Base-by-base conservation (phyloP, 2,329 filamentous ascomycete genomes). In the Aspergillus bombycis region DNA sequence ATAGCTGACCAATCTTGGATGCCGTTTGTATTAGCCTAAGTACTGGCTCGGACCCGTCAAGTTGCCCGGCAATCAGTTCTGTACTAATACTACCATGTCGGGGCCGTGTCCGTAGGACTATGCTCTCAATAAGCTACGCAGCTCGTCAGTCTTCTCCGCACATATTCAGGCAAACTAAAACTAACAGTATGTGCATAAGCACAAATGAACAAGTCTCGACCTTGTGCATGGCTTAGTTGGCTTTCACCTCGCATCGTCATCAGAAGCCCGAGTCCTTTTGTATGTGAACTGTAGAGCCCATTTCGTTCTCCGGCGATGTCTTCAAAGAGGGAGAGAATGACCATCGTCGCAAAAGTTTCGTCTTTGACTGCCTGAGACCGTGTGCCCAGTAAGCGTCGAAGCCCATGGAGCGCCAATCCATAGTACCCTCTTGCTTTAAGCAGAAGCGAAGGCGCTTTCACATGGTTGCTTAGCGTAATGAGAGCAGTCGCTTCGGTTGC, bases 291-390 rank as follows among this genome's bases (percentile, higher is more conserved):
- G 2, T 68, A 64, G 28, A 79, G 63, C 6, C 75, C 72, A 61
- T 74, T 75, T 1, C 77, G 68, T 57, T 79, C 76, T 7, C 77
- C 76, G 1, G 71, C 71, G 23, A 78, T 77, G 64, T 78, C 77
- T 58, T 80, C 78, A 62, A 76, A 80, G 4, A 79, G 53, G 10
- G 75, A 74, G 2, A 79, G 63, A 21, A 80, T 58, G 9, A 78
- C 71, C 43, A 80, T 71, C 1, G 77, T 71, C 19, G 78, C 75
- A 65, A 79, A 72, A 1, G 77, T 78, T 56, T 78, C 74, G 61
- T 80, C 78, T 56, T 73, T 72, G 2, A 74, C 65, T 7, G 75
- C 75, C 59, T 75, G 68, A 3, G 59, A 61, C 11, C 72, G 73
- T n/a, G 71, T 73, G 7, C 62, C 54, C 45, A 80, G 61, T 1